Evolutionary conservation across 1,284 basidiomycete genomes (phyloP).

Genomic region (Agroathelia rolfsii): DNA sequence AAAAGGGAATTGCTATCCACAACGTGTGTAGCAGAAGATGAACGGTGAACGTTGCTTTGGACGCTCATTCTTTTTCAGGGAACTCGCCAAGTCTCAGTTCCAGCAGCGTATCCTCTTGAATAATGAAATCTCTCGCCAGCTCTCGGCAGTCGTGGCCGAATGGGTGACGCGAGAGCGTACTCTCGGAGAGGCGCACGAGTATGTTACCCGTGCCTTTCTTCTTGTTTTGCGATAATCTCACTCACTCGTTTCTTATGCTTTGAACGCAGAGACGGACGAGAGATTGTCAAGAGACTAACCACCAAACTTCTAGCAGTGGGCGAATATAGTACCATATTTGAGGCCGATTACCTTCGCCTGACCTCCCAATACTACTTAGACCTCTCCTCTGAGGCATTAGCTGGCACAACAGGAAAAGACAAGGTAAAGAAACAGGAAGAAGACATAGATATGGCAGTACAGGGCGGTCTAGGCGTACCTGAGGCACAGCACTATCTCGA

Average conservation of each 20-base stretch:
- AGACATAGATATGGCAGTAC: slow-evolving; percentile 25
- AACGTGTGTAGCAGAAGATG: slow-evolving; percentile 15
- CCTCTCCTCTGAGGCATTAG: too few species aligned
- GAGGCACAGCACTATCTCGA: slow-evolving; percentile 46
- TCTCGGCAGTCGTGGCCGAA: slow-evolving; percentile 37
- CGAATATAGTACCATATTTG: slow-evolving; percentile 44
- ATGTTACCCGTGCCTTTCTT: too few species aligned
- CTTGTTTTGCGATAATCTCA: not conserved
- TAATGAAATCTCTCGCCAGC: slow-evolving; percentile 30
- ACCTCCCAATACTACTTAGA: slow-evolving; percentile 42
- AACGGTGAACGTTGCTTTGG: slow-evolving; percentile 1
- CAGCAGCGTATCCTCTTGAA: slow-evolving; percentile 40
- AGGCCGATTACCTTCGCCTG: slow-evolving; percentile 38
- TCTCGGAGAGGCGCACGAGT: slow-evolving; percentile 31
- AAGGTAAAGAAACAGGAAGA: too few species aligned
- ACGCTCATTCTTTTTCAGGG: slow-evolving; percentile 23
- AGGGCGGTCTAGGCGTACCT: too few species aligned
- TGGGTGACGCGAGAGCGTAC: slow-evolving; percentile 53
- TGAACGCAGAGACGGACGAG: slow-evolving; percentile 19
- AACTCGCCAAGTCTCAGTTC: slow-evolving; percentile 45
- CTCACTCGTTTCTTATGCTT: slow-evolving; percentile 3
- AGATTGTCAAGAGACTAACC: slow-evolving; percentile 37
- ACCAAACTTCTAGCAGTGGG: slow-evolving; percentile 43
- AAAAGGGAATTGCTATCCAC: slow-evolving; percentile 30
- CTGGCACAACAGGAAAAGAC: too few species aligned